These are phyloP conservation scores for Aspergillus cristatus DNA, from an alignment of 495 filamentous ascomycete species.

Conservation along the genomic window DNA sequence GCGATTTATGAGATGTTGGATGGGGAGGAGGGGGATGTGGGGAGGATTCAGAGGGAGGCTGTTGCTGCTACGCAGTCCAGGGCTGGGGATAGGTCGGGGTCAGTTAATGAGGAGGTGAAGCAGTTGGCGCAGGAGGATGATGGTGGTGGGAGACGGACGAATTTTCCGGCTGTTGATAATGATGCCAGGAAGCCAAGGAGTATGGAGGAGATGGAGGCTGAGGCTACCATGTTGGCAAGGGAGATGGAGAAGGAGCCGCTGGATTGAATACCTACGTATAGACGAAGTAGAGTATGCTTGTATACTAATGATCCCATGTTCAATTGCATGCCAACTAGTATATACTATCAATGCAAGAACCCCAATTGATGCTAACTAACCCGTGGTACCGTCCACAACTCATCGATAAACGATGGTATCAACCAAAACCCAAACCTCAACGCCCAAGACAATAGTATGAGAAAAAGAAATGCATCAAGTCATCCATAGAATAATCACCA, in stretches of 20 bases:
- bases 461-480: constrained; percentile 1
- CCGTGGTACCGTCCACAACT: no score
- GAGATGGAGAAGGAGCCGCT: constrained; percentile 38
- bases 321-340: no score
- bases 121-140: constrained; percentile 6
- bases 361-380: no score
- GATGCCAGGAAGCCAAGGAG: constrained; percentile 56
- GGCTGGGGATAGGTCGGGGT: constrained; percentile 67
- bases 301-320: no score
- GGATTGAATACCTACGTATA: constrained; percentile 4
- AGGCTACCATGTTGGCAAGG: constrained; percentile 57
- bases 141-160: constrained; percentile 19
- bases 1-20: constrained; percentile 75
- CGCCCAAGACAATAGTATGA: constrained; percentile 2
- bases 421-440: constrained; percentile 8
- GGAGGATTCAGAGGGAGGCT: constrained; percentile 44
- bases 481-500: no score
- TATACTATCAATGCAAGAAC: no score
- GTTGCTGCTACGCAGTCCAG: constrained; percentile 24
- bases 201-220: constrained; percentile 67
- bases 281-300: no score
- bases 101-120: constrained; percentile 14
- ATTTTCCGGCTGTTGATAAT: constrained; percentile 57
- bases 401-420: constrained; percentile 4
- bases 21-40: constrained; percentile 78